A percentile compares a stretch with the other conserved stretches of the same genome.
These are phyloP conservation scores for Starmerella ratchasimensis DNA, from an alignment of 805 yeast genomes.

Conservation along the genomic window DNA sequence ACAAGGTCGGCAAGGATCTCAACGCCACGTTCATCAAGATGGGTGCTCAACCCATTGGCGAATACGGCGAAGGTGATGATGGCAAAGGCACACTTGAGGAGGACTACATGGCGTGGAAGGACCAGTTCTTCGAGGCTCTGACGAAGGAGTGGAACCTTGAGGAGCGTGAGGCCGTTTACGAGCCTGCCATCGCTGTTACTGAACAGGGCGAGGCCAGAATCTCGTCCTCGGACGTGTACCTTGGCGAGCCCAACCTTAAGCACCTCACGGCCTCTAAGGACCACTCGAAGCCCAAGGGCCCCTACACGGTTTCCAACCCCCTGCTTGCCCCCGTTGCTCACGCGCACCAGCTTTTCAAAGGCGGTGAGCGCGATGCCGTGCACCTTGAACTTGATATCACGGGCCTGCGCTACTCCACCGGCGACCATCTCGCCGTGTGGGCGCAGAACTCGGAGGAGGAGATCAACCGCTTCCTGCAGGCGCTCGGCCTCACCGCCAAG, in stretches of 20 bases:
- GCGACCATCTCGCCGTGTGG: conserved; percentile 93
- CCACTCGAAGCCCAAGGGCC: conserved; percentile 25
- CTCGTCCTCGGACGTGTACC: conserved; percentile 36
- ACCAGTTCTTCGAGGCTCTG: conserved; percentile 50
- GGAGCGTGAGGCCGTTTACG: conserved; percentile 68
- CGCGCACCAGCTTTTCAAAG: conserved; percentile 57
- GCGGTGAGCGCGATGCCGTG: conserved; percentile 54
- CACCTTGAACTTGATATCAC: conserved; percentile 82
- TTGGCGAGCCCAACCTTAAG: conserved; percentile 70
- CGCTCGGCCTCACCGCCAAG: conserved; percentile 43
- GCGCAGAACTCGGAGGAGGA: conserved; percentile 76
- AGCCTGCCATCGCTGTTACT: conserved; percentile 43
- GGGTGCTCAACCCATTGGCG: conserved; percentile 62
- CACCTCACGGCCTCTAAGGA: conserved; percentile 40
- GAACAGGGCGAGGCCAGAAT: conserved; percentile 19
- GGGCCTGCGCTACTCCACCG: conserved; percentile 71
- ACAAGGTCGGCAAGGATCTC: conserved; percentile 55
- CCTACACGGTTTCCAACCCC: conserved; percentile 73
- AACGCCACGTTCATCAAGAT: conserved; percentile 39
- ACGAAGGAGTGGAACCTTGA: conserved; percentile 50
- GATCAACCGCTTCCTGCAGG: conserved; percentile 48
- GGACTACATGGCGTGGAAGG: conserved; percentile 90
- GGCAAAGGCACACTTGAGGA: conserved; percentile 92
- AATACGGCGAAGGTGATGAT: conserved; percentile 87
- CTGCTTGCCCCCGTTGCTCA: conserved; percentile 52